Base-by-base conservation (phyloP, 768 basidiomycete genomes). In the Suillus cothurnatus region DNA sequence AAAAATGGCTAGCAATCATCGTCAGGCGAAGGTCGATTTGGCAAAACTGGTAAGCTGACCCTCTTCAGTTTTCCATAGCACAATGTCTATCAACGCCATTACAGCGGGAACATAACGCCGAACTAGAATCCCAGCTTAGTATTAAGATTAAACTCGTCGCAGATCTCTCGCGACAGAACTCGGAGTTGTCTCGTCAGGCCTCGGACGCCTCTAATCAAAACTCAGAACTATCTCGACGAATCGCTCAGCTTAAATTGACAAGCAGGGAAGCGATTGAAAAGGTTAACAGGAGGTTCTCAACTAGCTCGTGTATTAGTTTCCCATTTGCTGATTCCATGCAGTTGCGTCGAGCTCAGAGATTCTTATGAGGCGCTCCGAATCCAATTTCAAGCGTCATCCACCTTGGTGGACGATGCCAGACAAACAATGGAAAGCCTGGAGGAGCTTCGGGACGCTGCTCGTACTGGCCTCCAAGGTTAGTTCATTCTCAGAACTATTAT, bases 311-410 rank as follows among this genome's bases (percentile, higher is more conserved):
- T 32, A 9, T 61, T 62, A 55, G 52, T 28, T 58, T 34, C 26
- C 11, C 39, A 41, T 28, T 15, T 3, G 15, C 61, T 45, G 4
- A 55, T 53, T 55, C 21, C 49, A 23, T 50, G 2, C 61, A 81
- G 80, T 59, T 74, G 71, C 62, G 60, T 71, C 19, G 66, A 63
- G 41, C 72, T 81, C 17, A 76, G 76, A 62, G 74, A 64, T 31
- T 69, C 69, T 23, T 61, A 79, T 31, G 74, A 75, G 43, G 61
- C 68, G 15, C 66, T 81, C 9, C 76, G 73, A 53, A 60, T 60
- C 23, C 68, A 68, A 11, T 70, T 71, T 28, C 64, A 73, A 23
- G 69, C 71, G 6, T 74, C 73, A 2, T 68, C 68, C 17, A 57
- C 67, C 2, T 45, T 73, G 9, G 36, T 76, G 41, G 65, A 62